Conservation (phyloP, 2,329 filamentous ascomycete species). For the Epichloe hybrida region DNA sequence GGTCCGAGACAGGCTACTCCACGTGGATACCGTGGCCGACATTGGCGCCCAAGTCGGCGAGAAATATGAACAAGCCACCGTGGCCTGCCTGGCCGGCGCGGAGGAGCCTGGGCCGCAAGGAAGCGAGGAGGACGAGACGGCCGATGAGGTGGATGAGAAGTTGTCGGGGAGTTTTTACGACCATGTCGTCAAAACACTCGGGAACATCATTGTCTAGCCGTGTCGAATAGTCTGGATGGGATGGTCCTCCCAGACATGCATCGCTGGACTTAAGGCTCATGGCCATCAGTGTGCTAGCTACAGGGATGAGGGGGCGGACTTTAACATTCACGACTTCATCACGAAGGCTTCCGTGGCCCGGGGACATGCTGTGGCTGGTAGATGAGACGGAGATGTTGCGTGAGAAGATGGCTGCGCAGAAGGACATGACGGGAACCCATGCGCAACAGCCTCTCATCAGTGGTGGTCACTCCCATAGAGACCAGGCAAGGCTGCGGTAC, state of each 20-base stretch:
- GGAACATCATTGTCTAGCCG: conserved; percentile 20
- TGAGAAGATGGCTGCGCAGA: background rate
- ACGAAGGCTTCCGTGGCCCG: conserved; percentile 4
- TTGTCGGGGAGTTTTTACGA: conserved; percentile 29
- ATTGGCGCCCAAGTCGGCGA: conserved; percentile 27
- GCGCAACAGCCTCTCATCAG: background rate
- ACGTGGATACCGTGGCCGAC: conserved; percentile 15
- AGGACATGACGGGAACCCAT: background rate
- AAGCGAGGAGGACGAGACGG: conserved; percentile 28
- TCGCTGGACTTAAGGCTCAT: conserved; percentile 7
- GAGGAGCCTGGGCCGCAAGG: conserved; percentile 21
- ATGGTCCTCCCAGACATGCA: background rate
- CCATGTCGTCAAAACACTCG: conserved; percentile 30
- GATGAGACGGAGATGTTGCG: conserved; percentile 5
- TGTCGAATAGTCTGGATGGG: background rate
- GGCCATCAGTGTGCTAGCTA: conserved; percentile 14
- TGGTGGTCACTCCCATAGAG: background rate
- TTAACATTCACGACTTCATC: conserved; percentile 14
- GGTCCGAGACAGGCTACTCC: conserved; percentile 21
- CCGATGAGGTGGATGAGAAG: conserved; percentile 24
- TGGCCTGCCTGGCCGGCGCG: conserved; percentile 24
- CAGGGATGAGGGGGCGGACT: conserved; percentile 4
- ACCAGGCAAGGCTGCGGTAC: conserved; percentile 21
- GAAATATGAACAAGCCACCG: conserved; percentile 24
- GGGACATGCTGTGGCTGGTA: conserved; percentile 3